These are phyloP conservation scores for Stipa capillata DNA, from an alignment of 176 grass and related monocot genomes.

Conservation along the genomic window DNA sequence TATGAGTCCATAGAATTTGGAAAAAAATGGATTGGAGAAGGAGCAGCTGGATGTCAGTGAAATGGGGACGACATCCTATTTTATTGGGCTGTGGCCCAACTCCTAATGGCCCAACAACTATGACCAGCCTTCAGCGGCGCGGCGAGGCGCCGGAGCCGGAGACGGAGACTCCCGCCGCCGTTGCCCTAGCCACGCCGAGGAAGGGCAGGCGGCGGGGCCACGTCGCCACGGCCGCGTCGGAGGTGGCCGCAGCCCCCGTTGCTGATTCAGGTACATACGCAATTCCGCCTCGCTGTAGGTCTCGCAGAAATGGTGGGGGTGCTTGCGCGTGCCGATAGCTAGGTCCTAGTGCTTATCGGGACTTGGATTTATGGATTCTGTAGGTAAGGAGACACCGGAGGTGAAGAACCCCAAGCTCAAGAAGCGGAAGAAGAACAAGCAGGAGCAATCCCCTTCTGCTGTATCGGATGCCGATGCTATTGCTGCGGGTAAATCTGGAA, in stretches of 20 bases:
- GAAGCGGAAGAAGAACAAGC: background rate
- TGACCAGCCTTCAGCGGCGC: no score
- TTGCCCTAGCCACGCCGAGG: background rate
- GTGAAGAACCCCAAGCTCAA: background rate
- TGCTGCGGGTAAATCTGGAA: slow-evolving; percentile 2
- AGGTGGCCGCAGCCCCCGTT: background rate
- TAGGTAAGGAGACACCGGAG: background rate
- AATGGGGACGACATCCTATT: no score
- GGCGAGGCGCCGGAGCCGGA: background rate
- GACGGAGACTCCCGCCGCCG: background rate
- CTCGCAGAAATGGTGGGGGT: background rate
- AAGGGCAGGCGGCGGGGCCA: background rate
- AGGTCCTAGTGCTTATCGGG: background rate
- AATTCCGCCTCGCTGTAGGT: background rate
- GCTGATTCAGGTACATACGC: slow-evolving; percentile 8
- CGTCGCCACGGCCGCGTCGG: background rate
- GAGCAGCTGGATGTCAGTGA: no score
- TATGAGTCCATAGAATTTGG: no score
- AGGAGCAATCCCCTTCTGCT: background rate
- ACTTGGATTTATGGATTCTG: background rate
- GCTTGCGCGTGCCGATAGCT: background rate
- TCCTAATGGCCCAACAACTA: no score
- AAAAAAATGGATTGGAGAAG: no score
- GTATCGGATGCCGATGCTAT: background rate
- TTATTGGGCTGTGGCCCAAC: no score